These are phyloP conservation scores for Bromus sterilis DNA, from an alignment of 176 grass and related monocot species.

Conservation along the genomic window DNA sequence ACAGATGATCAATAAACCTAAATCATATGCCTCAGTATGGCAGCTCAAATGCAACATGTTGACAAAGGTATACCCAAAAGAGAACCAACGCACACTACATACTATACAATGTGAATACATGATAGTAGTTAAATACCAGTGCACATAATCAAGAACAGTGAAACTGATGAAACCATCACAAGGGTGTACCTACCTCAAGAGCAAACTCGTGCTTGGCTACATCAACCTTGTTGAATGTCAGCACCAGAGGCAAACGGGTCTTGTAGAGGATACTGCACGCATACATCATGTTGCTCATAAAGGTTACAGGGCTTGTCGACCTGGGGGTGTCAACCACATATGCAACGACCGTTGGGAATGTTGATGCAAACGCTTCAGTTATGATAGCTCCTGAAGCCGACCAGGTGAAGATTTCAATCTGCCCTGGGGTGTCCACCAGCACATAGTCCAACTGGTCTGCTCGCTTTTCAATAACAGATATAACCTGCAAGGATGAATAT, in stretches of 20 bases:
- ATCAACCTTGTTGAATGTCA: slow-evolving; percentile 93
- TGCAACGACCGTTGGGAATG: slow-evolving; percentile 86
- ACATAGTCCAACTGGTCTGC: slow-evolving; percentile 89
- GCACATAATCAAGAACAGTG: neutral
- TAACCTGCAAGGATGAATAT: slow-evolving; percentile 52
- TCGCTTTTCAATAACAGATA: slow-evolving; percentile 82
- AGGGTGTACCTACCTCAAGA: slow-evolving; percentile 40
- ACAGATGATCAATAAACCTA: neutral
- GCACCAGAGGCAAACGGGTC: slow-evolving; percentile 70
- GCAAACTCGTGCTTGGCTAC: slow-evolving; percentile 84
- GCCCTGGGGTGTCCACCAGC: slow-evolving; percentile 83
- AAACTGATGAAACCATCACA: neutral
- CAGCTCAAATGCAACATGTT: neutral
- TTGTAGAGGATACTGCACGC: slow-evolving; percentile 96
- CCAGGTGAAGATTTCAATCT: slow-evolving; percentile 99
- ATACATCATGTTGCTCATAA: slow-evolving; percentile 99
- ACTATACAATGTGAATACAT: neutral
- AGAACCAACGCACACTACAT: neutral
- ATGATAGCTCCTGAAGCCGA: slow-evolving; percentile 97
- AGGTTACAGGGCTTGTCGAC: slow-evolving; percentile 74
- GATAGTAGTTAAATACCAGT: neutral
- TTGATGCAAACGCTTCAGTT: slow-evolving; percentile 91
- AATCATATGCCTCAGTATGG: neutral
- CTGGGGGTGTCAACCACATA: slow-evolving; percentile 91
- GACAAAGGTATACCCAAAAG: neutral